Conservation (phyloP, 1,284 basidiomycete species). For the Ganoderma sinense region DNA sequence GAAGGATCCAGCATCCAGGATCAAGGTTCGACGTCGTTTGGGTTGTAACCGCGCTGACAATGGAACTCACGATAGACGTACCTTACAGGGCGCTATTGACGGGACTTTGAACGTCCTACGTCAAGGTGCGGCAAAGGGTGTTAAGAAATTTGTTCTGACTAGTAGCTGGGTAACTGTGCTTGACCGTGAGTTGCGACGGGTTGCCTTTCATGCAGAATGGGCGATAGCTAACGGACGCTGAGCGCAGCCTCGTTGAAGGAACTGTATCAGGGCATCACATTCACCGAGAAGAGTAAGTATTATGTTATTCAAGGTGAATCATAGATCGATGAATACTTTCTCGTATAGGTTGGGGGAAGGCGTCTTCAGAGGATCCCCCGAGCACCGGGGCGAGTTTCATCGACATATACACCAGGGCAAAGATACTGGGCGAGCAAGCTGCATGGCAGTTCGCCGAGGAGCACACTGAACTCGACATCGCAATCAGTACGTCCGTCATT, state of each 20-base stretch:
- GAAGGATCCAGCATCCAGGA: not conserved
- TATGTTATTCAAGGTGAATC: not conserved
- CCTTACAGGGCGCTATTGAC: not conserved
- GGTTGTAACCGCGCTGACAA: not conserved
- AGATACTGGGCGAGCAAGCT: not conserved
- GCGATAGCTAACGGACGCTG: not conserved
- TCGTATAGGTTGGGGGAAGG: not conserved
- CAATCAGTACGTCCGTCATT: not conserved
- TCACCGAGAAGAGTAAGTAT: not conserved
- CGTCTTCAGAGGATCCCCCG: not conserved
- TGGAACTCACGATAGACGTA: not conserved
- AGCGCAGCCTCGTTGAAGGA: not conserved
- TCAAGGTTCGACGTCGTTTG: not conserved
- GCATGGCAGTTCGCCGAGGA: not conserved
- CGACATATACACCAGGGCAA: not conserved
- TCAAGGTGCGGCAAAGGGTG: not conserved
- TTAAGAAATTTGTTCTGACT: not conserved
- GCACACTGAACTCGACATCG: constrained; percentile 3
- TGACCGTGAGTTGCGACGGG: not conserved
- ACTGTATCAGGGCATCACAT: not conserved
- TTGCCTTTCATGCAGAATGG: not conserved
- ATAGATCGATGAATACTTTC: not conserved
- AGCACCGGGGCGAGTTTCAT: not conserved
- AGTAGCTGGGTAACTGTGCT: not conserved
- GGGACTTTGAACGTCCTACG: constrained; percentile 1